Conservation (phyloP, 2,329 filamentous ascomycete species). For the Botrytis fabae region DNA sequence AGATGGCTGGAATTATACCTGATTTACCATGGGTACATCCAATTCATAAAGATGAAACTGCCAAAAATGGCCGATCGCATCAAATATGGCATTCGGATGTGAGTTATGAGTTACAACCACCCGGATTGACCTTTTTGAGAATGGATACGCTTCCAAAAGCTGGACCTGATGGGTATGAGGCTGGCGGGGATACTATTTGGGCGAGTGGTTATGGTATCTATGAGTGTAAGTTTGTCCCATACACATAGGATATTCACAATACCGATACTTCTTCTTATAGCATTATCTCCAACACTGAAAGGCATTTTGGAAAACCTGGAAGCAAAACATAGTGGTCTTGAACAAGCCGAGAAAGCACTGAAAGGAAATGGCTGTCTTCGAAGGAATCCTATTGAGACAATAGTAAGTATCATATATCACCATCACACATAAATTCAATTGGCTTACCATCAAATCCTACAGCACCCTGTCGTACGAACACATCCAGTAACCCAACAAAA, state of each 20-base stretch:
- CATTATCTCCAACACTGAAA: conserved; percentile 19
- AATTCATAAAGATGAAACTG: conserved; percentile 23
- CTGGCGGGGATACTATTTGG: conserved; percentile 66
- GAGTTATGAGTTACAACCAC: conserved; percentile 52
- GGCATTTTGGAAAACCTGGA: conserved; percentile 5
- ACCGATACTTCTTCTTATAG: conserved; percentile 43
- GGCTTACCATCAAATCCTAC: conserved; percentile 17
- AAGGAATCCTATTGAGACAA: conserved; percentile 37
- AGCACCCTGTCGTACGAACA: conserved; percentile 38
- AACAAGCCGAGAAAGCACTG: conserved; percentile 10
- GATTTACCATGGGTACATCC: conserved; percentile 24
- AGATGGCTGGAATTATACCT: conserved; percentile 23
- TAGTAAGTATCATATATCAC: conserved; percentile 2
- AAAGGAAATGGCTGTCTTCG: conserved; percentile 27
- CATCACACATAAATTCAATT: not conserved
- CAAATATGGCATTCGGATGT: conserved; percentile 42
- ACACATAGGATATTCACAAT: conserved; percentile 48
- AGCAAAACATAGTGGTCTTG: conserved; percentile 17
- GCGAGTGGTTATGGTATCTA: conserved; percentile 45
- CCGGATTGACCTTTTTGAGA: conserved; percentile 50
- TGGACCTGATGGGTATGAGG: conserved; percentile 48
- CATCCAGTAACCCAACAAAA: conserved; percentile 38
- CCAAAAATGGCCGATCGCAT: conserved; percentile 26
- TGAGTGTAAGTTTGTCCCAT: conserved; percentile 47
- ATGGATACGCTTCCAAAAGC: conserved; percentile 59